Percentiles rank a stretch among this genome's conserved stretches.
These are phyloP conservation scores for Lobulomyces angularis DNA, from an alignment of 192 early-diverging fungal species.

Conservation along the genomic window DNA sequence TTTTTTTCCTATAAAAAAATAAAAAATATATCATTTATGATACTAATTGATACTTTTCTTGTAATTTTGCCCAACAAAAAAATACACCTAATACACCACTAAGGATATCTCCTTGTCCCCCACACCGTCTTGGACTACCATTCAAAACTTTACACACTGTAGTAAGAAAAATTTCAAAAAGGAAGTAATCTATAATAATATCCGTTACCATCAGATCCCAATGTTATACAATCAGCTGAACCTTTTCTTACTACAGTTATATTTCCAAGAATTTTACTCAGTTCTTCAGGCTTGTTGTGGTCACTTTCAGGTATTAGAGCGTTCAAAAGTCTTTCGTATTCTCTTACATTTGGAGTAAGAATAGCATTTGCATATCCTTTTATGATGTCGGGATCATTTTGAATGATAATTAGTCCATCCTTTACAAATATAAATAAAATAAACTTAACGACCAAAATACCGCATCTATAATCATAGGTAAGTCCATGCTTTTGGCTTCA, in stretches of 20 bases:
- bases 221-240: slow-evolving; percentile 31
- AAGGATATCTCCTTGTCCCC: slow-evolving; percentile 92
- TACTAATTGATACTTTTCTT: no score
- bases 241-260: slow-evolving; percentile 78
- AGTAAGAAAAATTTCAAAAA: slow-evolving; percentile 33
- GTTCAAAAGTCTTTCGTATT: slow-evolving; percentile 68
- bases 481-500: slow-evolving; percentile 39
- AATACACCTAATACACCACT: slow-evolving; percentile 74
- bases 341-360: slow-evolving; percentile 78
- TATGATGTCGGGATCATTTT: slow-evolving; percentile 56
- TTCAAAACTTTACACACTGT: slow-evolving; percentile 39
- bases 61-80: slow-evolving; percentile 58
- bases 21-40: no score
- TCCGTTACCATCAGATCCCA: not conserved
- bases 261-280: slow-evolving; percentile 60
- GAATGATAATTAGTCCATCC: slow-evolving; percentile 73
- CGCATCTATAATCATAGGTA: slow-evolving; percentile 85
- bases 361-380: slow-evolving; percentile 59
- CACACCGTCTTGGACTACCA: slow-evolving; percentile 77
- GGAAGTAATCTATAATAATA: not conserved
- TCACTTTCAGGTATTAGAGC: slow-evolving; percentile 18
- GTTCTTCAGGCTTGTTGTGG: slow-evolving; percentile 21
- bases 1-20: no score
- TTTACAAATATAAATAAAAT: slow-evolving; percentile 10
- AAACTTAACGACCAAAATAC: slow-evolving; percentile 23